These are phyloP conservation scores for Delitschia confertaspora DNA, from an alignment of 495 filamentous ascomycete species.

Conservation along the genomic window DNA sequence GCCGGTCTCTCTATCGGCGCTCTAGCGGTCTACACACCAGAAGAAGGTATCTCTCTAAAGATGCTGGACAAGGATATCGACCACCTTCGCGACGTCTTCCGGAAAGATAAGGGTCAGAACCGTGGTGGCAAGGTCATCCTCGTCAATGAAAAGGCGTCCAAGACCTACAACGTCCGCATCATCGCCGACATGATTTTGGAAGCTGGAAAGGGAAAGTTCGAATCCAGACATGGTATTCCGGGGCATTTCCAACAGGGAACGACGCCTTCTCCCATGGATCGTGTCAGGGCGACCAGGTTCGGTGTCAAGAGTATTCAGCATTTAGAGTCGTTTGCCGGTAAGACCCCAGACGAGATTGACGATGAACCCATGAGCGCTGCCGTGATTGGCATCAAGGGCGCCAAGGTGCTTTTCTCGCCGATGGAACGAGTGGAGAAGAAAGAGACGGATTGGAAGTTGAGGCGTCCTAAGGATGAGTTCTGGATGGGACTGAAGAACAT, in stretches of 20 bases:
- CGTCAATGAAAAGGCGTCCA: slow-evolving; percentile 84
- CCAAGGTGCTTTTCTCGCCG: slow-evolving; percentile 73
- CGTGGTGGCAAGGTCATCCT: slow-evolving; percentile 91
- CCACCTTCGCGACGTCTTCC: slow-evolving; percentile 78
- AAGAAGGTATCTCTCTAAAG: slow-evolving; percentile 87
- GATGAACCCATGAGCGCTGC: slow-evolving; percentile 59
- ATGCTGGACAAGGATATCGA: slow-evolving; percentile 90
- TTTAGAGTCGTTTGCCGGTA: slow-evolving; percentile 65
- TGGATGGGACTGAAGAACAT: slow-evolving; percentile 76
- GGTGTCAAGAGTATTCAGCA: slow-evolving; percentile 87
- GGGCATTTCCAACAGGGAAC: slow-evolving; percentile 88
- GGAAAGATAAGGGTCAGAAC: slow-evolving; percentile 76
- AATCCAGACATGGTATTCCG: slow-evolving; percentile 85
- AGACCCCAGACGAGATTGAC: slow-evolving; percentile 56
- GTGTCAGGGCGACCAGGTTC: slow-evolving; percentile 82
- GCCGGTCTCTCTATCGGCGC: slow-evolving; percentile 79
- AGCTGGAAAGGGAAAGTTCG: slow-evolving; percentile 85
- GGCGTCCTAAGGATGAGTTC: slow-evolving; percentile 75
- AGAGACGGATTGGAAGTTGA: slow-evolving; percentile 88
- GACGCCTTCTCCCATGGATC: slow-evolving; percentile 89
- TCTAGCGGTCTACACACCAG: slow-evolving; percentile 92
- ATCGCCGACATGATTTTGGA: slow-evolving; percentile 93
- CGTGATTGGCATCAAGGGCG: slow-evolving; percentile 89
- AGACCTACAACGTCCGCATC: slow-evolving; percentile 82
- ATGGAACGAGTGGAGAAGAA: slow-evolving; percentile 69